Evolutionary conservation across 768 basidiomycete species (phyloP).

Genomic region (Psilocybe sp.): DNA sequence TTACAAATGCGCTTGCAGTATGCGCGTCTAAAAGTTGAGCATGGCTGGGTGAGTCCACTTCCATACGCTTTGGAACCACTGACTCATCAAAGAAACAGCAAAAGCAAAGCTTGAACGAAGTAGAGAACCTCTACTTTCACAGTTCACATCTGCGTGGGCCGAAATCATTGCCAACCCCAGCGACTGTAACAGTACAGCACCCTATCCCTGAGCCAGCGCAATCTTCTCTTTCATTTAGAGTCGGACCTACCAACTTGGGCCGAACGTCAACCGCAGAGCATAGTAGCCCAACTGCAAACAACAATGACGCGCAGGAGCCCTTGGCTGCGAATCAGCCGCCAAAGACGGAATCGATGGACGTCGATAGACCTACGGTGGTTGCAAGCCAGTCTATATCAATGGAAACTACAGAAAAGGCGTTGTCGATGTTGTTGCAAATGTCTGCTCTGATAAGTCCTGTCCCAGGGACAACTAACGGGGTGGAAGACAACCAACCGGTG

Average conservation of each 20-base stretch:
- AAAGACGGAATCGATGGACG: no score
- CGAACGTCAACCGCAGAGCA: not conserved
- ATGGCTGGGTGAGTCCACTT: constrained; percentile 64
- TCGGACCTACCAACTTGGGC: constrained; percentile 9
- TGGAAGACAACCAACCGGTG: no score
- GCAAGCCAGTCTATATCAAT: no score
- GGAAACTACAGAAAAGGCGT: no score
- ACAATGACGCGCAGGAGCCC: constrained; percentile 1
- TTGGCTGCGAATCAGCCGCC: no score
- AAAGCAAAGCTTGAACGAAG: constrained; percentile 77
- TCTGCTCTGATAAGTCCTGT: not conserved
- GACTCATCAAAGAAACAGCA: constrained; percentile 40
- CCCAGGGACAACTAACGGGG: not conserved
- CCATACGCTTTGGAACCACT: not conserved
- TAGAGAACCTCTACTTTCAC: constrained; percentile 80
- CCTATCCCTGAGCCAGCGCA: constrained; percentile 15
- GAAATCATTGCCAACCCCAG: constrained; percentile 24
- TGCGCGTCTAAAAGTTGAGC: constrained; percentile 74
- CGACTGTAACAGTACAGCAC: constrained; percentile 22
- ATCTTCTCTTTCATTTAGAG: constrained; percentile 27
- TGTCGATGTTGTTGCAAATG: no score
- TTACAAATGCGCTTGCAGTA: constrained; percentile 75
- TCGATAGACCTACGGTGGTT: no score
- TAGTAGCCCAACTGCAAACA: not conserved
- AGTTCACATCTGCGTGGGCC: constrained; percentile 54